phyloP scores from a whole-genome alignment of 768 basidiomycete genomes.

The Tricholomella constricta region DNA sequence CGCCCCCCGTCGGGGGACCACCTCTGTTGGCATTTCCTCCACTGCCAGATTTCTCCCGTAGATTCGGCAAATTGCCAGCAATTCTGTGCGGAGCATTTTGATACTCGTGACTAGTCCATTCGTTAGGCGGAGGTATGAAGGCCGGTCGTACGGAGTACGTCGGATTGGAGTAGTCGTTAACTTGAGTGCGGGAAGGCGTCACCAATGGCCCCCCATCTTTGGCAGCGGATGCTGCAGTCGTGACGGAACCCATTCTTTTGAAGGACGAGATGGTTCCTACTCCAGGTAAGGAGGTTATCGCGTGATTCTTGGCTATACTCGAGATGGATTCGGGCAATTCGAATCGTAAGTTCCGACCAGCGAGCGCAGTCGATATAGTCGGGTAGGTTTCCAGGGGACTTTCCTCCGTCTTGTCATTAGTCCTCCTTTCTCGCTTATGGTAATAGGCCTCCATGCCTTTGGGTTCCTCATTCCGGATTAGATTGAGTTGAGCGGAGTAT shows the following conservation, averaged over 20 bases:
- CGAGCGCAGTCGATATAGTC: background rate
- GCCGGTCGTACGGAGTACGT: background rate
- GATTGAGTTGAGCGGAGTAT: background rate
- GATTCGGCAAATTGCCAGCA: background rate
- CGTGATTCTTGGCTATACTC: background rate
- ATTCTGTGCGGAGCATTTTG: background rate
- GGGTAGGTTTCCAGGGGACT: background rate
- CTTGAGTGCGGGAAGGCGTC: background rate
- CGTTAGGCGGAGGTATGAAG: background rate
- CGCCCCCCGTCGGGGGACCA: background rate
- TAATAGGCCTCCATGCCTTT: background rate
- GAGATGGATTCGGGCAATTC: background rate
- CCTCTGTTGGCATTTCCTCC: background rate
- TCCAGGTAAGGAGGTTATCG: constrained; percentile 10
- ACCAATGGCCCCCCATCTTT: background rate
- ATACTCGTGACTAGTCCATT: background rate
- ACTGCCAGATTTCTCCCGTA: background rate
- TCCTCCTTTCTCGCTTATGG: background rate
- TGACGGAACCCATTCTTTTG: background rate
- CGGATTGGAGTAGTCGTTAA: no score
- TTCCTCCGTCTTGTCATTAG: background rate
- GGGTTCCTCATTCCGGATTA: background rate
- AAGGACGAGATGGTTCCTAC: background rate
- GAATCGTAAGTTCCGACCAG: background rate
- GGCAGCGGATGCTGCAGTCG: background rate